Evolutionary conservation across 257 asterid genomes (phyloP).

Genomic region (Solanum bulbocastanum): DNA sequence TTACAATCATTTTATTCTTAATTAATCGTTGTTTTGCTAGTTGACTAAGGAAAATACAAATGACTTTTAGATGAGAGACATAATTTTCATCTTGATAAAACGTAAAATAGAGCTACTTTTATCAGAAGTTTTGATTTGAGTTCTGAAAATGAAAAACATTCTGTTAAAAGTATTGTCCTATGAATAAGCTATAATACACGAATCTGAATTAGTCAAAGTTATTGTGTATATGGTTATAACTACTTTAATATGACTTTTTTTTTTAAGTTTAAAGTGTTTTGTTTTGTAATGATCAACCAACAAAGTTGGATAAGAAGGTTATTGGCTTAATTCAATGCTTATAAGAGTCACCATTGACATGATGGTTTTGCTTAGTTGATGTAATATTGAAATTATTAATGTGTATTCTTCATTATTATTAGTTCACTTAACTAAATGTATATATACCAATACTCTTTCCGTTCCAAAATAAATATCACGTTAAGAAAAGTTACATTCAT

Average conservation of each 20-base stretch:
- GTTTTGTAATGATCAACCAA: background rate
- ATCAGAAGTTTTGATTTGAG: accelerated
- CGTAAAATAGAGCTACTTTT: too few relatives aligned
- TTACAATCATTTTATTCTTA: background rate
- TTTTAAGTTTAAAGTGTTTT: background rate
- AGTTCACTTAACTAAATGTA: background rate
- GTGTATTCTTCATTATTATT: background rate
- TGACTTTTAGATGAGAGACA: accelerated
- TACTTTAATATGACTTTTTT: background rate
- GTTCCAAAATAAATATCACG: background rate
- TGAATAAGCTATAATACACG: background rate
- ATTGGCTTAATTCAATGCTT: background rate
- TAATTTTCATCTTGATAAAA: too few relatives aligned
- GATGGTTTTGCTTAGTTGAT: background rate
- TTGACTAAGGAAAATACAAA: background rate
- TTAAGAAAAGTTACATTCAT: too few relatives aligned
- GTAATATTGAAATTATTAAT: background rate
- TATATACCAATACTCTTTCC: background rate
- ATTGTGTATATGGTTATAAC: background rate
- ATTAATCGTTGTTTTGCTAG: too few relatives aligned
- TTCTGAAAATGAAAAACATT: background rate
- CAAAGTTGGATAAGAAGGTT: background rate
- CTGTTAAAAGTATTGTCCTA: background rate
- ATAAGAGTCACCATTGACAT: background rate
- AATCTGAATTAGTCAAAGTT: background rate